Conservation (phyloP, 2,329 filamentous ascomycete genomes). For the Bisporella sp. region DNA sequence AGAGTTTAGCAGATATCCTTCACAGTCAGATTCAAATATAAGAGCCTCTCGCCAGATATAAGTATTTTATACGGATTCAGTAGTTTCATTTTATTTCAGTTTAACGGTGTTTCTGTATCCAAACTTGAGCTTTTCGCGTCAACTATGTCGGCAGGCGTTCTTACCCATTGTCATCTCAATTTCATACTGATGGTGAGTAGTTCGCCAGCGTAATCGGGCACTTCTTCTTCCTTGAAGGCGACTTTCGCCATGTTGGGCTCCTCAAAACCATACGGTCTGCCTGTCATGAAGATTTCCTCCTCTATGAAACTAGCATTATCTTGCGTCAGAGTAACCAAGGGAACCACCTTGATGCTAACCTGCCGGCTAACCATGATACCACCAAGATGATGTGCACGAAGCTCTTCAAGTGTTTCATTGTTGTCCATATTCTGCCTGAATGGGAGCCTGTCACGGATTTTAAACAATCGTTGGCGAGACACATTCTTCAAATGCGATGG, state of each 20-base stretch:
- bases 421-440: slow-evolving; percentile 7
- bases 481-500: too few relatives aligned
- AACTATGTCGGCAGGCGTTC: too few relatives aligned
- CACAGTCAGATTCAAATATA: too few relatives aligned
- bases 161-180: too few relatives aligned
- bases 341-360: slow-evolving; percentile 45
- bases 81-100: too few relatives aligned
- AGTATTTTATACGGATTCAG: too few relatives aligned
- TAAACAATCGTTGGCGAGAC: too few relatives aligned
- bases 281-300: not conserved
- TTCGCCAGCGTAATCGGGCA: not conserved
- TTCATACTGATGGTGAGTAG: not conserved
- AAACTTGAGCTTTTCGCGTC: too few relatives aligned
- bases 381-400: slow-evolving; percentile 29
- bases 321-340: not conserved
- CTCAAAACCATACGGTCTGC: not conserved
- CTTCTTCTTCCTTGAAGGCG: not conserved
- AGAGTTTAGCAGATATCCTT: too few relatives aligned
- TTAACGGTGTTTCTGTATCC: too few relatives aligned
- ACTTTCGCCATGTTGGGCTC: not conserved
- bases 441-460: not conserved
- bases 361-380: slow-evolving; percentile 59
- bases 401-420: slow-evolving; percentile 12
- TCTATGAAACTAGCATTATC: not conserved
- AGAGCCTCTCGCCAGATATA: too few relatives aligned